These are phyloP conservation scores for Fusarium domesticum DNA, from an alignment of 2,329 filamentous ascomycete species.

Conservation along the genomic window DNA sequence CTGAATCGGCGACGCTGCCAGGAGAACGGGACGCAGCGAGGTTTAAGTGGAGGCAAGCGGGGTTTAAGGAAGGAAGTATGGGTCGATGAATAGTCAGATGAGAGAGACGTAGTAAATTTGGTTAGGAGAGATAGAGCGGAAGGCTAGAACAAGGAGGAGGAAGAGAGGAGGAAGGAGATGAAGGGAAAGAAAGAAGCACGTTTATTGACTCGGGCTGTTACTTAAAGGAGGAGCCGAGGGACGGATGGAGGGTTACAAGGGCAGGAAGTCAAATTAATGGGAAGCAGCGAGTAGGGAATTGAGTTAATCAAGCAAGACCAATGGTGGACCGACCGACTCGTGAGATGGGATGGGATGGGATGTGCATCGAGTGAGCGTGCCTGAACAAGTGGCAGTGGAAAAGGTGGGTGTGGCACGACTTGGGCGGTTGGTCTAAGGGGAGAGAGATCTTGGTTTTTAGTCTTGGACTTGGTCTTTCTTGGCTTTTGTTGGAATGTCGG, in stretches of 20 bases:
- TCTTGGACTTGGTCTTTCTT: neutral
- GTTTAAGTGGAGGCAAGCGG: neutral
- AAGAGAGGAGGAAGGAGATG: neutral
- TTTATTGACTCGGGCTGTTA: neutral
- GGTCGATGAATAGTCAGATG: neutral
- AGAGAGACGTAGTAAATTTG: neutral
- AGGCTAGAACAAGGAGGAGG: neutral
- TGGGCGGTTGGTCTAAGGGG: neutral
- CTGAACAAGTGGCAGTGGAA: neutral
- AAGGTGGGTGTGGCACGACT: neutral
- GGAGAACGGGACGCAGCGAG: neutral
- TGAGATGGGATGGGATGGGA: no score
- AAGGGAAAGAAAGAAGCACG: neutral
- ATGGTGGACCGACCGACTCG: no score
- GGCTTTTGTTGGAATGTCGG: no score
- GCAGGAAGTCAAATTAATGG: no score
- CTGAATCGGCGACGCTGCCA: no score
- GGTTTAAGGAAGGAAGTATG: neutral
- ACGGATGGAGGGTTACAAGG: neutral
- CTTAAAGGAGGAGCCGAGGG: neutral
- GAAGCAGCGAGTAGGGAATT: no score
- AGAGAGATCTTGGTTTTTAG: neutral
- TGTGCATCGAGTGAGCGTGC: no score
- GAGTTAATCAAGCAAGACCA: no score
- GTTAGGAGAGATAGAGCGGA: neutral